Evolutionary conservation across 2,329 filamentous ascomycete species (phyloP).

Genomic region (Fusarium transvaalense): DNA sequence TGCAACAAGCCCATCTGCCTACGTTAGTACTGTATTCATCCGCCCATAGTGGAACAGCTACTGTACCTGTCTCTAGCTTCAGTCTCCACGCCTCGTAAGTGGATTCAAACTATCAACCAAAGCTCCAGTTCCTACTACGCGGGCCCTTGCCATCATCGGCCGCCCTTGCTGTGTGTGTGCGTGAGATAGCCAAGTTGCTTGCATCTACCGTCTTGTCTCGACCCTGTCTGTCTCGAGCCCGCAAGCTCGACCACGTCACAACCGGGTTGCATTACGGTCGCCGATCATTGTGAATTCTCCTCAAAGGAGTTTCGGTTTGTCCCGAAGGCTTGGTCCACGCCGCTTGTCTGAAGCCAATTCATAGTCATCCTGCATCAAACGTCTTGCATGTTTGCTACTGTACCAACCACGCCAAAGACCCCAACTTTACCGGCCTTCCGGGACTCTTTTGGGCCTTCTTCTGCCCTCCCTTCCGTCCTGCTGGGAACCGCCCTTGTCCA

Average conservation of each 20-base stretch:
- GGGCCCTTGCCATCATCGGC: constrained; percentile 6
- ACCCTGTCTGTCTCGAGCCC: constrained; percentile 9
- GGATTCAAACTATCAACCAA: background rate
- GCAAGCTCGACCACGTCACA: constrained; percentile 45
- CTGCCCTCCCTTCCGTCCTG: constrained; percentile 45
- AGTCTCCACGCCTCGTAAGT: constrained; percentile 1
- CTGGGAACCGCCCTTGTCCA: constrained; percentile 43
- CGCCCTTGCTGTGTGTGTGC: constrained; percentile 18
- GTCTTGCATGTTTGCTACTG: constrained; percentile 18
- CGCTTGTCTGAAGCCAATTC: constrained; percentile 16
- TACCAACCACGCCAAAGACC: constrained; percentile 6
- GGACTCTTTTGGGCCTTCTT: constrained; percentile 39
- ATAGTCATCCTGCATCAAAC: constrained; percentile 14
- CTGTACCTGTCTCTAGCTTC: background rate
- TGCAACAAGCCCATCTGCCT: background rate
- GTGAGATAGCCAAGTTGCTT: constrained; percentile 28
- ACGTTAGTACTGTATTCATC: background rate
- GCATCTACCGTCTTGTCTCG: constrained; percentile 11
- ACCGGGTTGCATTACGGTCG: constrained; percentile 39
- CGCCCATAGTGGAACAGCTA: constrained; percentile 7
- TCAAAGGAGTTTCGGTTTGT: constrained; percentile 38
- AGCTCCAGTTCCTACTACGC: constrained; percentile 4
- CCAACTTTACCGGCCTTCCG: constrained; percentile 37
- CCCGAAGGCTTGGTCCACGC: constrained; percentile 37
- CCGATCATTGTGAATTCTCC: constrained; percentile 36